A percentile compares a stretch with the other conserved stretches of the same genome.
phyloP scores from a whole-genome alignment of 169 alveolate species.

The Cryptosporidium meleagridis region DNA sequence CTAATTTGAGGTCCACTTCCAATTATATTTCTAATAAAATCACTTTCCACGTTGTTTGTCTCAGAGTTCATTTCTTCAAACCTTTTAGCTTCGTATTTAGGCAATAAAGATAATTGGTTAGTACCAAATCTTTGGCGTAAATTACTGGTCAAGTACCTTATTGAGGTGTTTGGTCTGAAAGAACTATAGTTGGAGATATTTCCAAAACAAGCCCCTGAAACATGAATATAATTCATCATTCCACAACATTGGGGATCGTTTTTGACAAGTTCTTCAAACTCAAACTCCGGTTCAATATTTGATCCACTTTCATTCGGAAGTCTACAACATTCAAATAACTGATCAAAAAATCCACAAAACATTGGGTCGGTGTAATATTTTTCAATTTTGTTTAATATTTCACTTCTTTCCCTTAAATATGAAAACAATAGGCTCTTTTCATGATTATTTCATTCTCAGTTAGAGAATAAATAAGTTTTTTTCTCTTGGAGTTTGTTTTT shows the following conservation, averaged over 20 bases:
- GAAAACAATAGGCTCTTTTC: not conserved
- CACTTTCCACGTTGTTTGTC: not conserved
- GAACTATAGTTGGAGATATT: not conserved
- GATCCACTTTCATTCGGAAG: not conserved
- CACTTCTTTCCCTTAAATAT: not conserved
- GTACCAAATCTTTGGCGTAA: conserved; percentile 39
- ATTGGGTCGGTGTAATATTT: not conserved
- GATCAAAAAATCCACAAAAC: conserved; percentile 3
- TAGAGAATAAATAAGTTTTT: not conserved
- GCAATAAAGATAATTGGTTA: conserved; percentile 33
- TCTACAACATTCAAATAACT: not conserved
- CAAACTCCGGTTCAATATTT: not conserved
- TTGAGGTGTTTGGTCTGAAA: conserved; percentile 55
- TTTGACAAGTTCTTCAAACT: not conserved
- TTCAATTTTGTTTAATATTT: not conserved
- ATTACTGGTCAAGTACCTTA: conserved; percentile 38
- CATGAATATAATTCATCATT: not conserved
- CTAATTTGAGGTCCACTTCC: not conserved
- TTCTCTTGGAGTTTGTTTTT: not conserved
- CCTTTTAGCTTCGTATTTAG: conserved; percentile 13
- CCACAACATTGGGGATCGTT: not conserved
- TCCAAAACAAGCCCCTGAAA: not conserved
- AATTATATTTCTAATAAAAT: not conserved
- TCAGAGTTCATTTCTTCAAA: not conserved
- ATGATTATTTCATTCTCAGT: not conserved